phyloP scores from a whole-genome alignment of 805 yeast species.

The Dipodascus geniculatus region DNA sequence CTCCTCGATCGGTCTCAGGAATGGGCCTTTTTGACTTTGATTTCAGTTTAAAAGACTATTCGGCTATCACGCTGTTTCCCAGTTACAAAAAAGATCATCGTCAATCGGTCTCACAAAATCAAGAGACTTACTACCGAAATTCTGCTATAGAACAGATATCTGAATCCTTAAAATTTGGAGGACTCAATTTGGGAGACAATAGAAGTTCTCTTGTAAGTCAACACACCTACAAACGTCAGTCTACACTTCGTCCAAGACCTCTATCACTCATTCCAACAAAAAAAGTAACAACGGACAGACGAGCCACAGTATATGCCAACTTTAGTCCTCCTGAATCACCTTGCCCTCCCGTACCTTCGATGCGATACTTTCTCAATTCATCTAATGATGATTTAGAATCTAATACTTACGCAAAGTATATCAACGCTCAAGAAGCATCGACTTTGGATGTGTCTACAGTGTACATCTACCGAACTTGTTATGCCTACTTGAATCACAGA shows the following conservation, averaged over 20 bases:
- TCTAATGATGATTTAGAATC: not conserved
- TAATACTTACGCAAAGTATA: not conserved
- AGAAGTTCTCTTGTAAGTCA: not conserved
- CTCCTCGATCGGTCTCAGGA: too few species aligned
- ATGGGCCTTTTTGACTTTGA: too few species aligned
- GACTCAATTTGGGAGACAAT: not conserved
- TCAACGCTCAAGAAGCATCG: not conserved
- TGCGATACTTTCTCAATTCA: not conserved
- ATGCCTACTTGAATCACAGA: slow-evolving; percentile 12
- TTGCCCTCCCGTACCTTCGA: not conserved
- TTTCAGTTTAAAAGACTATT: too few species aligned
- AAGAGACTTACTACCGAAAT: too few species aligned
- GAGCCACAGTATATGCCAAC: not conserved
- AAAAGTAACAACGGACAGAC: not conserved
- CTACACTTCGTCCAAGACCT: not conserved
- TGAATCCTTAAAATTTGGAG: too few species aligned
- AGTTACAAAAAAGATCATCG: too few species aligned
- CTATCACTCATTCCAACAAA: not conserved
- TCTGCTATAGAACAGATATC: too few species aligned
- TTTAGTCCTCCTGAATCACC: not conserved
- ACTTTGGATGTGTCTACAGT: not conserved
- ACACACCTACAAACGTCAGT: not conserved
- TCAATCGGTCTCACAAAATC: too few species aligned
- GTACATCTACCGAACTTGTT: not conserved
- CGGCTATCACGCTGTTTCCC: too few species aligned